Evolutionary conservation across 768 basidiomycete genomes (phyloP), one percentile per base, ranked within the genome.

Genomic region (Termitomyces sp.): DNA sequence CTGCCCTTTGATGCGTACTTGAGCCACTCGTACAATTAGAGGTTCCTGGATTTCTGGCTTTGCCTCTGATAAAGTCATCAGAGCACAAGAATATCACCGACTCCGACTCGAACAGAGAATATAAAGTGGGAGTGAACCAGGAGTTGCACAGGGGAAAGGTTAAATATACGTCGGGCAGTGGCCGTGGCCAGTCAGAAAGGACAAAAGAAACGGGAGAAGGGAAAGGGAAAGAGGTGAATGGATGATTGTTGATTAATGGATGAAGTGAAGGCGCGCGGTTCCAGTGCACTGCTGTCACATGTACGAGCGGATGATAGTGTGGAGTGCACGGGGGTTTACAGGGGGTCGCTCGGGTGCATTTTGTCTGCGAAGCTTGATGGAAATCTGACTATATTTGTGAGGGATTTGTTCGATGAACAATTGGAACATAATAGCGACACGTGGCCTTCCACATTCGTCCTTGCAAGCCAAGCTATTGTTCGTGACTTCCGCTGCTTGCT

Each of bases 1-100:
- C 26, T 48, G 58, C 12, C 58, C 57, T 44, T 58, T 61, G 46
- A 64, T 53, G 26, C 56, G 60, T 41, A 60, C 63, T 6, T 51
- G 51, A 14, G 58, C 63, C 34, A 45, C 28, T 22, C 61, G 61
- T 11, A 62, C 46, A 11, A 60, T 35, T 2, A 44, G 26, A 11
- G 60, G 43, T n/a, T 57, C 51, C 7, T 51, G 37, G 34, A 45
- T 45, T 15, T 37, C 14, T 21, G 35, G 35, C n/a, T 49, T 37
- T 49, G 10, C 48, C 26, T 37, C 48, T 11, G 35, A 49, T 24
- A 35, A 37, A 6, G 48, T 37, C 48, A 49, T 49, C n/a, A 38
- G 43, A 38, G 52, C 14, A 37, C 34, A 51, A 37, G 26, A 47
- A 48, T 15, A 32, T n/a, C 34, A 37, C 47, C 21, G 5, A 48